A percentile compares a stretch with the other conserved stretches of the same genome.
phyloP scores from a whole-genome alignment of 2,329 filamentous ascomycete species.

The Tolypocladium ovalisporum region DNA sequence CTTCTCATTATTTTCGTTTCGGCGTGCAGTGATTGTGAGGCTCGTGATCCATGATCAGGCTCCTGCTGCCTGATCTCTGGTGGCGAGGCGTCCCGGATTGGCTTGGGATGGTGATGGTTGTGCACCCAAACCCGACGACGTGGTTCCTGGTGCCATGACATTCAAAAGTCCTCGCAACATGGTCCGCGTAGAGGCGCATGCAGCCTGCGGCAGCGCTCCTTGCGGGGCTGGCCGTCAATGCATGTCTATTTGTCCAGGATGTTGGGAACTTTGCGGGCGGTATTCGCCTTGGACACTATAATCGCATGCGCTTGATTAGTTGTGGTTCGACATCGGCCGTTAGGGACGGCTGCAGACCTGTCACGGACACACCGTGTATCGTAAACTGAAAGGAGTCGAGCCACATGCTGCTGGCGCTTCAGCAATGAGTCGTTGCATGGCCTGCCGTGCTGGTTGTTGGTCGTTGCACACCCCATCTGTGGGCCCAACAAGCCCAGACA shows the following conservation, averaged over 20 bases:
- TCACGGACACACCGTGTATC: no score
- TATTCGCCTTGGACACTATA: neutral
- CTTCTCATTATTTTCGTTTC: neutral
- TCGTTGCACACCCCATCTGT: neutral
- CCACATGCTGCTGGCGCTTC: neutral
- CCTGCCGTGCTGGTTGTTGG: neutral
- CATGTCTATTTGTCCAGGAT: neutral
- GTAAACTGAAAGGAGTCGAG: neutral
- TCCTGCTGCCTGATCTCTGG: neutral
- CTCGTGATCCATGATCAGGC: neutral
- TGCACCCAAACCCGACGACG: neutral
- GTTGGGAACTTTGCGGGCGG: neutral
- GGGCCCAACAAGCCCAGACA: neutral
- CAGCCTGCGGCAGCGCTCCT: neutral
- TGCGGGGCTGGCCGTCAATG: neutral
- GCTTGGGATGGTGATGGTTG: neutral
- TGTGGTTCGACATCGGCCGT: neutral
- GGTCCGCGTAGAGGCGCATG: neutral
- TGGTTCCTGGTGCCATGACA: neutral
- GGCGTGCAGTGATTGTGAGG: no score
- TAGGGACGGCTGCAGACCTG: no score
- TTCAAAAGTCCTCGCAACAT: neutral
- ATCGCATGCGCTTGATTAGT: neutral
- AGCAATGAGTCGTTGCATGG: neutral
- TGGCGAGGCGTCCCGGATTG: neutral